Evolutionary conservation across 345 rosid genomes (phyloP).

Genomic region (Rhodamnia argentea): DNA sequence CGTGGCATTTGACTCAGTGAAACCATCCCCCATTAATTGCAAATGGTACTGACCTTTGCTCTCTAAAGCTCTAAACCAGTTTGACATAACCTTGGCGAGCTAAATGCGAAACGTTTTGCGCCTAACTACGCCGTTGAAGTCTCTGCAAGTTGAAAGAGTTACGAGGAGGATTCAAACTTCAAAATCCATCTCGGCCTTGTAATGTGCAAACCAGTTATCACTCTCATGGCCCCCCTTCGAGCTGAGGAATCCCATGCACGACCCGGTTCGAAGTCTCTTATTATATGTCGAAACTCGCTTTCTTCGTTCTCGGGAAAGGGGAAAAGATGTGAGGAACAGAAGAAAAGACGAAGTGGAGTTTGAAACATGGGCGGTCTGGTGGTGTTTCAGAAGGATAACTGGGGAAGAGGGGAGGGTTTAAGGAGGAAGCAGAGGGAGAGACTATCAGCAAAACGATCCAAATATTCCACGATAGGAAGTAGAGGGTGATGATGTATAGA

Average conservation of each 20-base stretch:
- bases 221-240: not conserved
- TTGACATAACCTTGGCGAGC: not conserved
- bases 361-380: not conserved
- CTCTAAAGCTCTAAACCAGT: not conserved
- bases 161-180: not conserved
- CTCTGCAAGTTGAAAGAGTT: not conserved
- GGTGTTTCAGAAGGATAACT: not conserved
- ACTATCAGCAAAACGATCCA: not conserved
- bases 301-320: not conserved
- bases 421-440: not conserved
- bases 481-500: too few relatives aligned
- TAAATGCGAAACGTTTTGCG: not conserved
- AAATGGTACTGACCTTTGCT: not conserved
- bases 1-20: slow-evolving; percentile 37
- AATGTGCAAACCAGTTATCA: not conserved
- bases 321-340: not conserved
- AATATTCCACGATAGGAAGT: not conserved
- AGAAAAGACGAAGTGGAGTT: not conserved
- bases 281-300: not conserved
- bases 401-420: not conserved
- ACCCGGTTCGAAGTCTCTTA: not conserved
- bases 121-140: not conserved
- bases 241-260: not conserved
- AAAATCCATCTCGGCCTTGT: not conserved
- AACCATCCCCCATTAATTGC: slow-evolving; percentile 7